A percentile compares a stretch with the other conserved stretches of the same genome.
phyloP scores from a whole-genome alignment of 208 protist genomes.

The Tritrichomonas foetus region DNA sequence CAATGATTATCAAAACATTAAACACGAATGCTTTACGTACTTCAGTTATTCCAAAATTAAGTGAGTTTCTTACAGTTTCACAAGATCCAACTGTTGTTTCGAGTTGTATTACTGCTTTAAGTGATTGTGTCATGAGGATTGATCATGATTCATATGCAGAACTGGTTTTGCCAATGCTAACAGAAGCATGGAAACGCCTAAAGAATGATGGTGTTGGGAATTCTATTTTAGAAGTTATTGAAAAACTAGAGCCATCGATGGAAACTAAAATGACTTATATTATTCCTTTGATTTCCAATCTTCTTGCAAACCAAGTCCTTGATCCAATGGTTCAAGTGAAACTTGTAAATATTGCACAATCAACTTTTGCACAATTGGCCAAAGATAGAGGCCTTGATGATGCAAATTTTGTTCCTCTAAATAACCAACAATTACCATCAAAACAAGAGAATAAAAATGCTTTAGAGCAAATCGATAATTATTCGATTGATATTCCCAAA shows the following conservation, averaged over 20 bases:
- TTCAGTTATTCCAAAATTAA: not conserved
- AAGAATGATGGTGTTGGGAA: not conserved
- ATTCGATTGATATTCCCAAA: no score
- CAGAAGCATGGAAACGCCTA: not conserved
- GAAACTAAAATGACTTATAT: not conserved
- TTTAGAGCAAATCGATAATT: no score
- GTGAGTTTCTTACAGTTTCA: not conserved
- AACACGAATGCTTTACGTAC: not conserved
- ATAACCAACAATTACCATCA: no score
- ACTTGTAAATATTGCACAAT: no score
- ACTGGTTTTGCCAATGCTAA: not conserved
- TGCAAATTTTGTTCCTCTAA: no score
- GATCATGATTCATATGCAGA: not conserved
- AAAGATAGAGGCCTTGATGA: no score
- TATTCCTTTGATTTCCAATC: not conserved
- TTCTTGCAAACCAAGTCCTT: not conserved
- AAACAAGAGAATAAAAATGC: no score
- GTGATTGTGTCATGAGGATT: not conserved
- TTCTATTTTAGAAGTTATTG: not conserved
- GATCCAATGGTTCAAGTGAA: no score
- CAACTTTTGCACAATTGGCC: no score
- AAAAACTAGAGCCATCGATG: not conserved
- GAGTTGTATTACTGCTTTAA: not conserved
- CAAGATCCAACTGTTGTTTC: not conserved
- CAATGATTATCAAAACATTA: not conserved